Percentiles rank a stretch among this genome's conserved stretches.
phyloP scores from a whole-genome alignment of 169 alveolate genomes.

The Amoebophrya sp. region DNA sequence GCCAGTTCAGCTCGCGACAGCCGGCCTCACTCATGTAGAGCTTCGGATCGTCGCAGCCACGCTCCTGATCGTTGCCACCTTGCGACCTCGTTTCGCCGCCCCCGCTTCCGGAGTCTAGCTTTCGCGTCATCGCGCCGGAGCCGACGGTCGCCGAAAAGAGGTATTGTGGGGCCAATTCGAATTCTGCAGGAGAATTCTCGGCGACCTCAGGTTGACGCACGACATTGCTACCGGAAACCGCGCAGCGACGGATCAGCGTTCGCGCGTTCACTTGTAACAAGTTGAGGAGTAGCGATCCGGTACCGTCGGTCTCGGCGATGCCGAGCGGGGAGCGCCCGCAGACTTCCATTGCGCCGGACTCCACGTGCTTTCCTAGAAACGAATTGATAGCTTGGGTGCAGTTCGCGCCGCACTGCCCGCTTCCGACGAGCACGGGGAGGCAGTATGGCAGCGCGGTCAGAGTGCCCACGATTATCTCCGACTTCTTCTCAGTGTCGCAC shows the following conservation, averaged over 20 bases:
- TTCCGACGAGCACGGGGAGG: background rate
- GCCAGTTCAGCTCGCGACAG: background rate
- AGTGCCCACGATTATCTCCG: background rate
- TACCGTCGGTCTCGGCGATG: background rate
- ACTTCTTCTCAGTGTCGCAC: background rate
- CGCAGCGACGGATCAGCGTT: background rate
- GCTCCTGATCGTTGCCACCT: too few relatives aligned
- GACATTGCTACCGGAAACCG: too few relatives aligned
- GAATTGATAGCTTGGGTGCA: background rate
- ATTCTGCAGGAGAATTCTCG: too few relatives aligned
- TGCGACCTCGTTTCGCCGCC: too few relatives aligned
- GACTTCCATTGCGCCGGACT: background rate
- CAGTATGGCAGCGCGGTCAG: background rate
- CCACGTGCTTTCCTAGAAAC: background rate
- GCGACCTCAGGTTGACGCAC: too few relatives aligned
- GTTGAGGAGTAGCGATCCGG: background rate
- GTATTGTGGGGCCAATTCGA: too few relatives aligned
- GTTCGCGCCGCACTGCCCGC: background rate
- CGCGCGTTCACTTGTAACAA: background rate
- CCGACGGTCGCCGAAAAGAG: too few relatives aligned
- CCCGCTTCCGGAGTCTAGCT: too few relatives aligned
- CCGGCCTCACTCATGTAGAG: background rate
- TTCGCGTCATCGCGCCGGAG: too few relatives aligned
- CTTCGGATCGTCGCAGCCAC: background rate
- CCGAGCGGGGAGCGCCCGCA: background rate